These are phyloP conservation scores for Boletellus deceptivus DNA, from an alignment of 1,284 basidiomycete species.

Conservation along the genomic window DNA sequence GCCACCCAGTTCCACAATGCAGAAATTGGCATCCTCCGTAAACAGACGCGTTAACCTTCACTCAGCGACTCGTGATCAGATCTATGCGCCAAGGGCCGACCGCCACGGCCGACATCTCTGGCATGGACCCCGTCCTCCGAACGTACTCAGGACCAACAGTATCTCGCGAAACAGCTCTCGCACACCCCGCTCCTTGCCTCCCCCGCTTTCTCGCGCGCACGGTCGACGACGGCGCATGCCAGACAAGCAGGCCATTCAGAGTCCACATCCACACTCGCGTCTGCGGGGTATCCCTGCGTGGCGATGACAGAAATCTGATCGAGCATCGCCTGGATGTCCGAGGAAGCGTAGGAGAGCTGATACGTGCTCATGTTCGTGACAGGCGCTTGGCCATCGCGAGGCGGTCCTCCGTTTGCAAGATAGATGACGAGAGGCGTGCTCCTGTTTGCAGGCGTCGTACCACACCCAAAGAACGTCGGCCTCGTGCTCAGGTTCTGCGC, in stretches of 20 bases:
- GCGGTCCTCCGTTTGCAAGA: conserved; percentile 44
- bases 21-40: conserved; percentile 9
- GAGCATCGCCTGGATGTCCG: conserved; percentile 40
- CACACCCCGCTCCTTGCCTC: conserved; percentile 39
- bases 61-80: conserved; percentile 16
- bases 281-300: conserved; percentile 38
- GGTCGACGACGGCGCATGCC: conserved; percentile 45
- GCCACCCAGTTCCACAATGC: conserved; percentile 13
- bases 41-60: conserved; percentile 7
- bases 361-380: conserved; percentile 42
- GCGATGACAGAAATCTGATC: conserved; percentile 40
- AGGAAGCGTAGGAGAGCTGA: conserved; percentile 32
- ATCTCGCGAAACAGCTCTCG: conserved; percentile 37
- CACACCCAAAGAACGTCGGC: conserved; percentile 49
- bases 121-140: no score
- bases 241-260: conserved; percentile 44
- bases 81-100: conserved; percentile 8
- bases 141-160: conserved; percentile 37
- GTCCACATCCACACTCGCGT: conserved; percentile 25
- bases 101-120: conserved; percentile 8
- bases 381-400: conserved; percentile 36
- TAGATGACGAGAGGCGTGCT: conserved; percentile 39
- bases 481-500: conserved; percentile 35
- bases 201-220: conserved; percentile 32
- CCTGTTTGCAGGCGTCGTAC: conserved; percentile 16